Percentiles rank a stretch among this genome's conserved stretches.
Evolutionary conservation across 345 rosid species (phyloP).

Genomic region (Excoecaria agallocha): DNA sequence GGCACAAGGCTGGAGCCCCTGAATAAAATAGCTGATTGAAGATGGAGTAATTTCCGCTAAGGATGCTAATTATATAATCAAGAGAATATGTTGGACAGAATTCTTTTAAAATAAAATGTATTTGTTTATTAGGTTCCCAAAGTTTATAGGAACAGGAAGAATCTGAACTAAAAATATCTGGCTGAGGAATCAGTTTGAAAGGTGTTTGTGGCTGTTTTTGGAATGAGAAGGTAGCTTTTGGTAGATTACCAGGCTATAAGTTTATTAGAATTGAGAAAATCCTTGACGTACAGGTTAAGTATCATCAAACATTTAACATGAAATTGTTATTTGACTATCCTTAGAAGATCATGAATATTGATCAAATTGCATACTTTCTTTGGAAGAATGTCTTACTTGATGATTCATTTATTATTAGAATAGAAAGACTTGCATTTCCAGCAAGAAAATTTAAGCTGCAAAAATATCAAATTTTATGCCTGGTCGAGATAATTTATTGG

Average conservation of each 20-base stretch:
- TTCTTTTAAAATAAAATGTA: too few species aligned
- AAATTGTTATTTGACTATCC: not conserved
- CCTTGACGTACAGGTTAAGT: not conserved
- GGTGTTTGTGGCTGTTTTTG: not conserved
- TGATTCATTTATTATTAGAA: not conserved
- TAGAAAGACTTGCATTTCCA: not conserved
- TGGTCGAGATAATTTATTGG: too few species aligned
- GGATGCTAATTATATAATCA: too few species aligned
- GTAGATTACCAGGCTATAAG: not conserved
- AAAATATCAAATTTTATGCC: too few species aligned
- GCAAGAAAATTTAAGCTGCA: too few species aligned
- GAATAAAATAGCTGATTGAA: too few species aligned
- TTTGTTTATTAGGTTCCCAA: too few species aligned
- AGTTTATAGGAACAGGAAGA: not conserved
- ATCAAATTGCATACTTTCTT: not conserved
- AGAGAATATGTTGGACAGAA: too few species aligned
- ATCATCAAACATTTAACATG: not conserved
- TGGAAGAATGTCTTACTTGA: not conserved
- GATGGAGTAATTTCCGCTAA: too few species aligned
- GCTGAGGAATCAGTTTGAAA: not conserved
- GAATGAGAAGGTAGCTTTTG: too few species aligned
- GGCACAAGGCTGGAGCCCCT: not conserved
- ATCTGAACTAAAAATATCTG: slow-evolving; percentile 4
- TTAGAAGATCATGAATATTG: not conserved
- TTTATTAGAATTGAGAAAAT: not conserved